Evolutionary conservation across 345 rosid genomes (phyloP), one percentile per base, ranked within the genome.

Genomic region (Bruguiera parviflora): DNA sequence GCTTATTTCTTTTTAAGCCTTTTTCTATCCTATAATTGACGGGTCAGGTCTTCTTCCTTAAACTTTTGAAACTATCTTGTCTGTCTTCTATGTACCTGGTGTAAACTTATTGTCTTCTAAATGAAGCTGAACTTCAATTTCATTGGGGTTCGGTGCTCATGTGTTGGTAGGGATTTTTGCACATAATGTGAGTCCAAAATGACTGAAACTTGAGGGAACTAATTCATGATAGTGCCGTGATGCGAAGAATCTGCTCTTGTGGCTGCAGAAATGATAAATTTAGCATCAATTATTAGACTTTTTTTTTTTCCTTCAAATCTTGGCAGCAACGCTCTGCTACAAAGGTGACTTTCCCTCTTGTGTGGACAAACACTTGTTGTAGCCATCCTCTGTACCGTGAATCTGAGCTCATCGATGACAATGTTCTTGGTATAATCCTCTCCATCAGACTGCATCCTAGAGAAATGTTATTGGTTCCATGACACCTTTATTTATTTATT

Each of bases 311-410:
- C 3, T 43, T 4, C 5, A 5, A n/a, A 55, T 37, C 11, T 25
- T 67, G 59, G 69, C 89, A 94, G 98, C 95, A 91, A 94, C 88
- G 98, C 43, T 94, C 97, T 73, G 87, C 86, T 29, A 89, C 97
- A 9, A 94, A 94, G 82, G 97, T 94, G 63, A 94, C 98, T 22
- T 91, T 94, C 73, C 99, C 99, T 58, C 96, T 88, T 35, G 97
- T 89, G 75, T 92, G 99, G 99, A 95, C 99, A 53, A 95, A 95
- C 87, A 87, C 96, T 64, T 95, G 99, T 79, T 95, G 99, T 82
- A 95, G 97, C 83, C 99, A 95, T 79, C 97, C 97, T 66, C 79
- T 95, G 59, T 85, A 85, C 81, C 93, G 96, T 71, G 96, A 92
- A 65, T 84, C 96, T 31, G 96, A 91, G 84, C 96, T 91, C 65